Evolutionary conservation across 2,329 filamentous ascomycete genomes (phyloP), one percentile per base, ranked within the genome.

Genomic region (Fusarium sp.): DNA sequence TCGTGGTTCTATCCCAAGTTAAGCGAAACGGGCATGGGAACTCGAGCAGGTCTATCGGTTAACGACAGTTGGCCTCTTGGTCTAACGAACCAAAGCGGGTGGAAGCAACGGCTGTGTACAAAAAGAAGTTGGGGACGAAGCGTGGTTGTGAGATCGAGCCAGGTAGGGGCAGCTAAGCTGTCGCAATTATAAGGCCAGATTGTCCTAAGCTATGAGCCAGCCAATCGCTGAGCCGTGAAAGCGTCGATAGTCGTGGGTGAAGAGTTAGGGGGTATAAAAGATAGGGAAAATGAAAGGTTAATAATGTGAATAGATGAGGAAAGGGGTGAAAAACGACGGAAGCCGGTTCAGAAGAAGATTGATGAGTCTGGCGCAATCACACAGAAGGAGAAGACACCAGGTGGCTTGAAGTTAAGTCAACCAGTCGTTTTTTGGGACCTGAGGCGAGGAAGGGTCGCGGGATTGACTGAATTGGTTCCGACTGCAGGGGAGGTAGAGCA

Each of bases 121-220:
- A 31, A 31, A 48, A 60, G 42, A 54, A 46, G 60, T 58, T 42
- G 39, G 35, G 63, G 51, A 57, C 35, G 61, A 65, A 54, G 60
- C 38, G 64, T 69, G 46, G 59, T 57, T 62, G 65, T 44, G 66
- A 65, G 64, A 38, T 57, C 59, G 45, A 46, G 64, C 57, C 64
- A 63, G 61, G 68, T 54, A 70, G 52, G 56, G 42, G 64, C 62
- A 59, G 58, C 65, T 71, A 62, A 59, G 70, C 62, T 69, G 68
- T 73, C 73, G 76, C 73, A 75, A 74, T 73, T 74, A 77, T 78
- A 72, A 78, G 78, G 78, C 78, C 78, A 80, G 78, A 72, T 75
- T 79, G 78, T 77, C 78, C 79, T 76, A 60, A 79, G 69, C 60
- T 65, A 66, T 56, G 51, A 64, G 59, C 69, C 72, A 57, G 55